Conservation (phyloP, 208 protist genomes). For the Naegleria lovaniensis region DNA sequence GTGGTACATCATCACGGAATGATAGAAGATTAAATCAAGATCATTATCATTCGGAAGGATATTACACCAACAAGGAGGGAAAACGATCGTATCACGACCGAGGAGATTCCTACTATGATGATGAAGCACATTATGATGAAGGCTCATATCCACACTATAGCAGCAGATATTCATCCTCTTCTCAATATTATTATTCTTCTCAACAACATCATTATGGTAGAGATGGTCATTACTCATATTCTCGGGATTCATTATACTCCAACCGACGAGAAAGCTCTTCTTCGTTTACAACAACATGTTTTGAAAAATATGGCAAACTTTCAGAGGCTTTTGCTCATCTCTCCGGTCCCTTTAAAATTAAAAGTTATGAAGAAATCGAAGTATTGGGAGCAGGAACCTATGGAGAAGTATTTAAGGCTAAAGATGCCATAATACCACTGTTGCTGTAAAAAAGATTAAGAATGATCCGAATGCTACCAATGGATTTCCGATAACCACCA, state of each 20-base stretch:
- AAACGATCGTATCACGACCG: background rate
- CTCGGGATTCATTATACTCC: background rate
- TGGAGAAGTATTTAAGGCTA: constrained; percentile 2
- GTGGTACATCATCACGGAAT: background rate
- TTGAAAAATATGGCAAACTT: background rate
- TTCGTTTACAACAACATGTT: background rate
- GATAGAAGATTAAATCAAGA: background rate
- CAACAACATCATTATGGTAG: background rate
- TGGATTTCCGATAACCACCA: constrained; percentile 39
- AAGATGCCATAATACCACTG: background rate
- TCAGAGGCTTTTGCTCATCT: background rate
- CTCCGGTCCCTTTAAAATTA: background rate
- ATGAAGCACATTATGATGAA: background rate
- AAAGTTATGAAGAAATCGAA: background rate
- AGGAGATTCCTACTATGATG: background rate
- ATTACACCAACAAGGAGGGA: background rate
- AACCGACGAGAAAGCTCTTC: background rate
- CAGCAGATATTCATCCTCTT: background rate
- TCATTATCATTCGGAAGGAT: background rate
- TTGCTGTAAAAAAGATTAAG: constrained; percentile 39
- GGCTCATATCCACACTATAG: background rate
- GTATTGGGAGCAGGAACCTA: constrained; percentile 14
- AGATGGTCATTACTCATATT: too few relatives aligned
- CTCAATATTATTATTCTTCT: background rate
- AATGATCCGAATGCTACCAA: constrained; percentile 35